Evolutionary conservation across 164 flowering plant genomes (phyloP).

Genomic region (Aristolochia californica): DNA sequence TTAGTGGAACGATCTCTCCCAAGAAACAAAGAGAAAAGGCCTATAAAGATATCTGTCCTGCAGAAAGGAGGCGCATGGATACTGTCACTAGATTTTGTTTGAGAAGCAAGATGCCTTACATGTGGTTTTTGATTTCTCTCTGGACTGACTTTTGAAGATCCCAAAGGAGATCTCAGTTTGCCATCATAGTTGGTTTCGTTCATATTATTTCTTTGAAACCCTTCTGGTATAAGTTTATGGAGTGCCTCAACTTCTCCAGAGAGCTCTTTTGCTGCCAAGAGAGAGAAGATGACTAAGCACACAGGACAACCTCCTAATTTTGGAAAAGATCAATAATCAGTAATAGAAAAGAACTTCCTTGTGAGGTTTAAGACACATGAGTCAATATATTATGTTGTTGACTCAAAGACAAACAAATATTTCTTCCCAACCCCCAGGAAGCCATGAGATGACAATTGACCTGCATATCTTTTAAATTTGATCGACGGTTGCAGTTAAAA

Average conservation of each 20-base stretch:
- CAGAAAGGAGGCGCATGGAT: background rate
- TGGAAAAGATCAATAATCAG: background rate
- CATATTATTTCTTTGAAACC: slow-evolving; percentile 10
- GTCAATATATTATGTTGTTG: background rate
- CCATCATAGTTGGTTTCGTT: slow-evolving; percentile 12
- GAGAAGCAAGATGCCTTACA: slow-evolving; percentile 11
- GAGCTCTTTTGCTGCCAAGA: slow-evolving; percentile 47
- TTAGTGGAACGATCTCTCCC: background rate
- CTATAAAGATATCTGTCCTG: background rate
- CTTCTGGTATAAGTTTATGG: slow-evolving; percentile 28
- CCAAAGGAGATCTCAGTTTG: slow-evolving; percentile 17
- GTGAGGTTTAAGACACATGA: background rate
- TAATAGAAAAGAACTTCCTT: background rate
- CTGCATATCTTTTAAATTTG: background rate
- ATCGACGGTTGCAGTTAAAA: too few relatives aligned
- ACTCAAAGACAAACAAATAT: background rate
- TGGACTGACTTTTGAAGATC: slow-evolving; percentile 16
- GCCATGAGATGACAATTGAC: background rate
- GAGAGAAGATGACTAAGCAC: background rate
- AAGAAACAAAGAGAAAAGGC: background rate
- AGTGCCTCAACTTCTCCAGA: slow-evolving; percentile 52
- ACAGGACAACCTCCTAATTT: too few relatives aligned
- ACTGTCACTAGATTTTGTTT: slow-evolving; percentile 10
- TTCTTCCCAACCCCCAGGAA: background rate
- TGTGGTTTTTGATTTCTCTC: slow-evolving; percentile 8